Evolutionary conservation across 305 asterid species (phyloP).

Genomic region (Fraxinus ornus): DNA sequence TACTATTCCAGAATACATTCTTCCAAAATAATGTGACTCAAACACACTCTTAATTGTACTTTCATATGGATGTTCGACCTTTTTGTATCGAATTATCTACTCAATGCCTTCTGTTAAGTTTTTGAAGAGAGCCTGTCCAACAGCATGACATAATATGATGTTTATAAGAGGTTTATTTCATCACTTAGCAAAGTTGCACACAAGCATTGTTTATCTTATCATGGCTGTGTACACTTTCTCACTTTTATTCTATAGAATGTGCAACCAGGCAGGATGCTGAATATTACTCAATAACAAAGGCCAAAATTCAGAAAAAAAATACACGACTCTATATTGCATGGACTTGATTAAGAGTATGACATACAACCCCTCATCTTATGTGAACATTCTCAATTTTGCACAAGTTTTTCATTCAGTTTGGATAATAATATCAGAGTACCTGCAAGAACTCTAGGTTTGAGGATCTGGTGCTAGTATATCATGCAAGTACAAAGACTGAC

Average conservation of each 20-base stretch:
- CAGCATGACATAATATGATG: background rate
- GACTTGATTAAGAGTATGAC: background rate
- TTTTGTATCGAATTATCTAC: background rate
- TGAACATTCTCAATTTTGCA: background rate
- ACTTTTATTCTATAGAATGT: background rate
- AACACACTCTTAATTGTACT: background rate
- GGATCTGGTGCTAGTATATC: background rate
- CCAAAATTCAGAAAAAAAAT: background rate
- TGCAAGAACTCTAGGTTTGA: background rate
- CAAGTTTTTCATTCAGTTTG: background rate
- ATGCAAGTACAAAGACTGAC: background rate
- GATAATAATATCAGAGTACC: background rate
- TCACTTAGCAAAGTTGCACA: background rate
- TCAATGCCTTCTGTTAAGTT: background rate
- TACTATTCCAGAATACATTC: too few species aligned
- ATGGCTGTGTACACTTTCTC: background rate
- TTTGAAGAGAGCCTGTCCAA: background rate
- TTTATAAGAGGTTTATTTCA: background rate
- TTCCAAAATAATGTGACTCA: too few species aligned
- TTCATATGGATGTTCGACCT: background rate
- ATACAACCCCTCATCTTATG: background rate
- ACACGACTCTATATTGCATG: background rate
- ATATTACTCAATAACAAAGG: background rate
- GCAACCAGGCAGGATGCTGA: background rate
- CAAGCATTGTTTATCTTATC: background rate